phyloP scores from a whole-genome alignment of 306 rosid genomes.

The Cicer pinnatifidum region DNA sequence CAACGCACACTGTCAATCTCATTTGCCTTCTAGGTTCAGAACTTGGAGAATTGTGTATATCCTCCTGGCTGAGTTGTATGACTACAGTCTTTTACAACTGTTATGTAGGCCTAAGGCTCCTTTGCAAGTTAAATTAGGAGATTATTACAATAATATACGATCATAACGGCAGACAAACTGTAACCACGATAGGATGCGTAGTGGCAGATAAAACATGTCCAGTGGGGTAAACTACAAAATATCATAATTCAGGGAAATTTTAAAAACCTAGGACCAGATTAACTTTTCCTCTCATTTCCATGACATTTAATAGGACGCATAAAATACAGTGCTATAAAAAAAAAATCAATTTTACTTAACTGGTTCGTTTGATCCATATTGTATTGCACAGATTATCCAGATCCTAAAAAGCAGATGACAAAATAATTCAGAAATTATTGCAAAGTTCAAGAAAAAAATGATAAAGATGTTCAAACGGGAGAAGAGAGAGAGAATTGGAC shows the following conservation, averaged over 20 bases:
- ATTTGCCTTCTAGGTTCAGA: not conserved
- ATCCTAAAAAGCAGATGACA: conserved; percentile 34
- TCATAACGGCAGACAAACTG: not conserved
- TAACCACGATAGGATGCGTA: not conserved
- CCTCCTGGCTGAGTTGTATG: not conserved
- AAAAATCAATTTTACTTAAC: conserved; percentile 46
- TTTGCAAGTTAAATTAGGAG: conserved; percentile 4
- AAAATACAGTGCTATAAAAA: conserved; percentile 11
- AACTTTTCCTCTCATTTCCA: conserved; percentile 28
- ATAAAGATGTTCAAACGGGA: conserved; percentile 14
- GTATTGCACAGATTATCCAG: conserved; percentile 42
- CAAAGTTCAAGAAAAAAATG: conserved; percentile 26
- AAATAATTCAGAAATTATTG: conserved; percentile 13
- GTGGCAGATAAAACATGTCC: not conserved
- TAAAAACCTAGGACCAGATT: conserved; percentile 17
- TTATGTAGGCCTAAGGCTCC: not conserved
- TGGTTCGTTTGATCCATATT: conserved; percentile 37
- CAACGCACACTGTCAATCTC: not conserved
- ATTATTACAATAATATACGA: not conserved
- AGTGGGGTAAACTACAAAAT: conserved; percentile 5
- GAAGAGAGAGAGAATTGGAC: conserved; percentile 31
- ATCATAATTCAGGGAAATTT: conserved; percentile 4
- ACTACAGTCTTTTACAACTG: not conserved
- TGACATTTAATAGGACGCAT: conserved; percentile 15
- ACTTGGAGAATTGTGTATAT: not conserved